Percentiles rank a stretch among this genome's conserved stretches.
Conservation (phyloP, 2,329 filamentous ascomycete genomes). For the Aspergillus brunneoviolaceus region DNA sequence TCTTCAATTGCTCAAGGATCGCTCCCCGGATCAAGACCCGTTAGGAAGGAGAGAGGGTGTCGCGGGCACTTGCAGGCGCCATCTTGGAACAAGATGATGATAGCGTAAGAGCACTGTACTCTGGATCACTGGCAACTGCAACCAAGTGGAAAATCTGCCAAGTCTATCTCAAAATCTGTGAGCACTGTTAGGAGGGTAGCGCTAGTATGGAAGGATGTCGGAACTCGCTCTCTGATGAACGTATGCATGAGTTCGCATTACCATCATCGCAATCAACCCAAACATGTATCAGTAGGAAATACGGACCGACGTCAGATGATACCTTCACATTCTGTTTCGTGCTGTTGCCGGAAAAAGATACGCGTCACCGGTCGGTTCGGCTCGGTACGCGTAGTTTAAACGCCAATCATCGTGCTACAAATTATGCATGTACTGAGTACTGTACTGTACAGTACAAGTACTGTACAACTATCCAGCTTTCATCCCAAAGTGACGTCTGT, state of each 20-base stretch:
- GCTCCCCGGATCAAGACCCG: background rate
- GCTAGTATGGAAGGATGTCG: background rate
- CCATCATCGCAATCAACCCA: too few relatives aligned
- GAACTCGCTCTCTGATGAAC: background rate
- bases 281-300: too few relatives aligned
- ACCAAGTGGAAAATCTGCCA: background rate
- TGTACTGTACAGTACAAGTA: background rate
- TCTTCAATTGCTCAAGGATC: background rate
- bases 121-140: background rate
- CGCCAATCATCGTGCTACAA: background rate
- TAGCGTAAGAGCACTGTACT: background rate
- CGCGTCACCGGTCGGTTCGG: background rate
- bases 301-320: too few relatives aligned
- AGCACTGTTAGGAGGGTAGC: background rate
- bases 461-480: background rate
- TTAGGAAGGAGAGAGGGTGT: background rate
- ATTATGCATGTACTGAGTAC: background rate
- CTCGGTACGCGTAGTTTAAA: background rate
- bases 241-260: too few relatives aligned
- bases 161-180: background rate
- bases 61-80: constrained; percentile 34
- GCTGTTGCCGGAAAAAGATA: background rate
- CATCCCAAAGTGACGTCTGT: background rate
- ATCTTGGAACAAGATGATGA: constrained; percentile 18
- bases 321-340: too few relatives aligned